Evolutionary conservation across 306 rosid genomes (phyloP).

Genomic region (Fagus crenata): DNA sequence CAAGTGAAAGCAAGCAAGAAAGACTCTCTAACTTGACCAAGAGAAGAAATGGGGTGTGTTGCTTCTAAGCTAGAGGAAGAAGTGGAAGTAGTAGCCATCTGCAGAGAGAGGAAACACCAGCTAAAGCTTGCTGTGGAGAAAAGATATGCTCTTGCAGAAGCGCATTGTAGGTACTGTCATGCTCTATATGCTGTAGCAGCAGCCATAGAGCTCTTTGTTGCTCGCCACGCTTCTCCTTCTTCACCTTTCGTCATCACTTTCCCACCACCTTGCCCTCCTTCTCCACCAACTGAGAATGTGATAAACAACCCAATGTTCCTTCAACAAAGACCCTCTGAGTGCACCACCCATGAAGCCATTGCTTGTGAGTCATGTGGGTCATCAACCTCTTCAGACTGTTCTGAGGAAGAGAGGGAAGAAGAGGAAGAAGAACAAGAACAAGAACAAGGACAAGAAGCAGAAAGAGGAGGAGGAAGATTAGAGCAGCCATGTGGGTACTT

Average conservation of each 20-base stretch:
- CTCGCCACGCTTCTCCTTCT: slow-evolving; percentile 83
- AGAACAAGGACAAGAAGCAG: slow-evolving; percentile 24
- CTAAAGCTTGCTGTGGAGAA: slow-evolving; percentile 80
- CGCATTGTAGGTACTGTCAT: slow-evolving; percentile 79
- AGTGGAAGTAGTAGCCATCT: slow-evolving; percentile 71
- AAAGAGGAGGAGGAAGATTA: slow-evolving; percentile 25
- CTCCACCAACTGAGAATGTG: slow-evolving; percentile 53
- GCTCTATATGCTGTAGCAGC: slow-evolving; percentile 78
- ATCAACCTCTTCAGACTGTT: slow-evolving; percentile 58
- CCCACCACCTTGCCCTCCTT: slow-evolving; percentile 57
- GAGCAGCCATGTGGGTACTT: slow-evolving; percentile 57
- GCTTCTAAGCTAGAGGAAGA: slow-evolving; percentile 96
- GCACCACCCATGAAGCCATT: slow-evolving; percentile 64
- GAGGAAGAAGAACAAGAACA: slow-evolving; percentile 25
- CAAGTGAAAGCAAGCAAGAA: slow-evolving; percentile 15
- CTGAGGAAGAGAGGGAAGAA: slow-evolving; percentile 62
- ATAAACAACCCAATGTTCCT: slow-evolving; percentile 84
- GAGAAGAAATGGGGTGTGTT: slow-evolving; percentile 75
- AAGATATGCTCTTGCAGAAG: slow-evolving; percentile 82
- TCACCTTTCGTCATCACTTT: slow-evolving; percentile 85
- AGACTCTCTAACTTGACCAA: slow-evolving; percentile 21
- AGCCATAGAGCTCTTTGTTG: slow-evolving; percentile 74
- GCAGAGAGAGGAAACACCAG: slow-evolving; percentile 80
- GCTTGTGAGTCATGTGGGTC: slow-evolving; percentile 52
- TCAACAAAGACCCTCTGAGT: slow-evolving; percentile 68